phyloP scores from a whole-genome alignment of 371 early-diverging fungal species.

The Lichtheimia ramosa region DNA sequence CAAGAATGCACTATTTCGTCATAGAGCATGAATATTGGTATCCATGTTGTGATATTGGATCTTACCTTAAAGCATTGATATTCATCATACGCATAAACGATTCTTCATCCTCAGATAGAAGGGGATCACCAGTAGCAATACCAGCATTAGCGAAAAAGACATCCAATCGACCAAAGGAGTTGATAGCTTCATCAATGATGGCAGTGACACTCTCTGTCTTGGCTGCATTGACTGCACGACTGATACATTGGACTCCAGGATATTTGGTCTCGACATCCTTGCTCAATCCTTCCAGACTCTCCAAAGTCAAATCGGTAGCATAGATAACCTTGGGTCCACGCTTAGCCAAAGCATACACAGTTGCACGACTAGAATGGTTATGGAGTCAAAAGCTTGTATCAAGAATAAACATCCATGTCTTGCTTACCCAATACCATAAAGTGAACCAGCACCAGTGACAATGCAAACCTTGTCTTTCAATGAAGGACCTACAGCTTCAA shows the following conservation, averaged over 20 bases:
- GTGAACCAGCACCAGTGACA: conserved; percentile 54
- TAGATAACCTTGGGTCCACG: conserved; percentile 51
- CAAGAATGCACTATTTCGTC: conserved; percentile 26
- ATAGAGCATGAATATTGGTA: neutral
- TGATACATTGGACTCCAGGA: conserved; percentile 34
- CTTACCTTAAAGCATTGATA: conserved; percentile 32
- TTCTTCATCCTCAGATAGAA: conserved; percentile 26
- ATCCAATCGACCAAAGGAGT: conserved; percentile 48
- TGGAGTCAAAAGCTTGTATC: neutral
- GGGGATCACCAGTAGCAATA: conserved; percentile 18
- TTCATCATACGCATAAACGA: conserved; percentile 36
- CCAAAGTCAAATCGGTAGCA: conserved; percentile 40
- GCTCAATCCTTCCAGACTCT: conserved; percentile 36
- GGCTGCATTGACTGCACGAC: conserved; percentile 51
- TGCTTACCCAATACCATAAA: conserved; percentile 51
- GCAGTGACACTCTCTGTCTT: conserved; percentile 31
- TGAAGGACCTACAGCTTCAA: conserved; percentile 33
- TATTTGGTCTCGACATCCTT: conserved; percentile 37
- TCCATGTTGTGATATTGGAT: neutral
- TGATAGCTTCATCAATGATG: conserved; percentile 42
- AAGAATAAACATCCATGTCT: neutral
- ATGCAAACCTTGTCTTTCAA: conserved; percentile 51
- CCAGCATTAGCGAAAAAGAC: conserved; percentile 54
- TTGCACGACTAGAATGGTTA: conserved; percentile 48
- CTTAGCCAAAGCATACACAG: conserved; percentile 45